Evolutionary conservation across 2,329 filamentous ascomycete genomes (phyloP).

Genomic region (Waltergamsia citrina): DNA sequence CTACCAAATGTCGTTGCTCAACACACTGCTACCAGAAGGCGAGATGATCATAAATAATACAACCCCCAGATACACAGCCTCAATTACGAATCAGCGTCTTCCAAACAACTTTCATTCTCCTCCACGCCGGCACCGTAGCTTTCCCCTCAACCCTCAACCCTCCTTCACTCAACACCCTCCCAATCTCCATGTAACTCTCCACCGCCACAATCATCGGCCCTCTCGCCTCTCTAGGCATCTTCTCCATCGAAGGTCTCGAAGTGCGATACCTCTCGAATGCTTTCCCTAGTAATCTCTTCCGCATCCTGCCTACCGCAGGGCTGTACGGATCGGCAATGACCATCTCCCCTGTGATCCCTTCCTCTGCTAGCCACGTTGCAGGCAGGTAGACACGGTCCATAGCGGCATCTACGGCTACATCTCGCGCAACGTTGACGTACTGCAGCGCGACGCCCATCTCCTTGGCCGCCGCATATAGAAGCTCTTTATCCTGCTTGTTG

Average conservation of each 20-base stretch:
- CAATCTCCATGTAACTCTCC: constrained; percentile 71
- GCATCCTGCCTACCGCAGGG: constrained; percentile 36
- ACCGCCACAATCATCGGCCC: constrained; percentile 60
- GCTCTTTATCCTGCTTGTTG: constrained; percentile 12
- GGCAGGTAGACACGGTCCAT: constrained; percentile 63
- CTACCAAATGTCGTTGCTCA: no score
- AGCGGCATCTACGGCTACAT: constrained; percentile 57
- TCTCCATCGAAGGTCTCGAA: constrained; percentile 46
- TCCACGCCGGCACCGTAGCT: constrained; percentile 31
- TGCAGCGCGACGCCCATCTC: constrained; percentile 68
- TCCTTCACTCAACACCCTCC: constrained; percentile 42
- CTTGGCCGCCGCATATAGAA: constrained; percentile 45
- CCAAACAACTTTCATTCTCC: constrained; percentile 49
- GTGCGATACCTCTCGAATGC: constrained; percentile 52
- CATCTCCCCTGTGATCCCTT: constrained; percentile 41
- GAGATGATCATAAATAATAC: no score
- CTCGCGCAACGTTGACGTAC: constrained; percentile 68
- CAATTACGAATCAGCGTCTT: constrained; percentile 28
- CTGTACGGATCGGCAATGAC: constrained; percentile 37
- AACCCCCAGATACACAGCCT: no score
- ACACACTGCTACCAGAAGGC: no score
- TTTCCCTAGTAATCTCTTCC: constrained; percentile 44
- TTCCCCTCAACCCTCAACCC: constrained; percentile 25
- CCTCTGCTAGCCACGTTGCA: constrained; percentile 49
- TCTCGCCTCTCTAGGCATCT: constrained; percentile 49